These are phyloP conservation scores for Colletotrichum sp. DNA, from an alignment of 2,329 filamentous ascomycete species.

Conservation along the genomic window DNA sequence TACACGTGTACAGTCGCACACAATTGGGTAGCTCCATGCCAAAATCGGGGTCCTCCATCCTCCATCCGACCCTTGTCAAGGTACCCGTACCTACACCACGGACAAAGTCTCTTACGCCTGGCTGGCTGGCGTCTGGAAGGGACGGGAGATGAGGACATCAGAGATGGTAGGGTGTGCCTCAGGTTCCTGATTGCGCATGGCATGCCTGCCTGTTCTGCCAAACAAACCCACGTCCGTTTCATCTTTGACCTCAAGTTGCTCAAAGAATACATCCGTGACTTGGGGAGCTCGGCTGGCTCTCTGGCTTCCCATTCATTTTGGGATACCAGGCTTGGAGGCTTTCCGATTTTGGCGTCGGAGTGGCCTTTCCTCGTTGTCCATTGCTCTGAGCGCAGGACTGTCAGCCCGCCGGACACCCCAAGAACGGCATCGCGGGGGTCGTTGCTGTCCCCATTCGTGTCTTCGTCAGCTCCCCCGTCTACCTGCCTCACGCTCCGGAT, in stretches of 20 bases:
- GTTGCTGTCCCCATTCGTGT: not conserved
- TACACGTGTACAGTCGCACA: not conserved
- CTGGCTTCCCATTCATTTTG: not conserved
- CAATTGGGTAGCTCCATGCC: not conserved
- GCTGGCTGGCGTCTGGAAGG: not conserved
- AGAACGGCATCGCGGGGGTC: not conserved
- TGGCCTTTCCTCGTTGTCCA: not conserved
- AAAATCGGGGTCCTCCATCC: slow-evolving; percentile 11
- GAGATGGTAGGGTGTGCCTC: not conserved
- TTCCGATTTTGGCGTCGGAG: not conserved
- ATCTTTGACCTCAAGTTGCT: not conserved
- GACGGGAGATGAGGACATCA: not conserved
- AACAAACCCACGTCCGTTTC: slow-evolving; percentile 13
- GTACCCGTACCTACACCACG: not conserved
- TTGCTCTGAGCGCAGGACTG: not conserved
- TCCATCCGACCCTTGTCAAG: not conserved
- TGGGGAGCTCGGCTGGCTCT: not conserved
- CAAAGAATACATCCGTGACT: not conserved
- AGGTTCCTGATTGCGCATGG: not conserved
- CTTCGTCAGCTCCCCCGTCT: not conserved
- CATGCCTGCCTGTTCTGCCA: not conserved
- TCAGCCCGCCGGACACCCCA: not conserved
- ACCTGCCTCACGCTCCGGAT: not conserved
- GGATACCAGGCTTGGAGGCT: not conserved
- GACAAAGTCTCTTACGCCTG: not conserved